Conservation (phyloP, 345 rosid species). For the Hirschfeldia incana region DNA sequence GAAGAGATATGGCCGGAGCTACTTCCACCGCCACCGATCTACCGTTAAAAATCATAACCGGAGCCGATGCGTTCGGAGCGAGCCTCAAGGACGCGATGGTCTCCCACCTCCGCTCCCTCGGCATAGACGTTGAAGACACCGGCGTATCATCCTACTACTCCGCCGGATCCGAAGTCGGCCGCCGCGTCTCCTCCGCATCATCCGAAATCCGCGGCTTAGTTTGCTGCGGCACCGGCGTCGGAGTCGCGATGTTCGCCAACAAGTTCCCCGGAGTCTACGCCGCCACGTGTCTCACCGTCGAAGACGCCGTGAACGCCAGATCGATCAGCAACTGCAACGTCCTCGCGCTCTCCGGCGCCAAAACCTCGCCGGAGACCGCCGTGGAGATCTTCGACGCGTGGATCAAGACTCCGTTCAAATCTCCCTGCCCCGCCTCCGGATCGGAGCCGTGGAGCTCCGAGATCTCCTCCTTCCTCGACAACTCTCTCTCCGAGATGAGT, state of each 20-base stretch:
- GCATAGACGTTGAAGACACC: constrained; percentile 78
- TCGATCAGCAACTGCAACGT: constrained; percentile 83
- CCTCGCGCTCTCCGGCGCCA: constrained; percentile 71
- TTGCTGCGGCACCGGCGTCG: constrained; percentile 79
- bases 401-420: constrained; percentile 70
- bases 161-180: constrained; percentile 81
- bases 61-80: constrained; percentile 69
- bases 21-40: constrained; percentile 13
- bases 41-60: constrained; percentile 39
- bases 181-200: constrained; percentile 65
- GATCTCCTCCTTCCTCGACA: constrained; percentile 51
- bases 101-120: constrained; percentile 70
- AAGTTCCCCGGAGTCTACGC: constrained; percentile 85
- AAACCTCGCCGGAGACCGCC: constrained; percentile 59
- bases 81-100: constrained; percentile 67
- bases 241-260: constrained; percentile 87
- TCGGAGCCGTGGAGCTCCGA: constrained; percentile 64
- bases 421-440: constrained; percentile 75
- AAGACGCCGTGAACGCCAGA: constrained; percentile 67
- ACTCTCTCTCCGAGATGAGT: constrained; percentile 53
- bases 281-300: constrained; percentile 66
- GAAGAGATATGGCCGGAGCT: constrained; percentile 29
- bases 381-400: constrained; percentile 65
- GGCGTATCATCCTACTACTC: constrained; percentile 58
- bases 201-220: constrained; percentile 59